A percentile compares a stretch with the other conserved stretches of the same genome.
Conservation (phyloP, 225 moss, liverwort and hornwort genomes). For the Physcomitrium patens region DNA sequence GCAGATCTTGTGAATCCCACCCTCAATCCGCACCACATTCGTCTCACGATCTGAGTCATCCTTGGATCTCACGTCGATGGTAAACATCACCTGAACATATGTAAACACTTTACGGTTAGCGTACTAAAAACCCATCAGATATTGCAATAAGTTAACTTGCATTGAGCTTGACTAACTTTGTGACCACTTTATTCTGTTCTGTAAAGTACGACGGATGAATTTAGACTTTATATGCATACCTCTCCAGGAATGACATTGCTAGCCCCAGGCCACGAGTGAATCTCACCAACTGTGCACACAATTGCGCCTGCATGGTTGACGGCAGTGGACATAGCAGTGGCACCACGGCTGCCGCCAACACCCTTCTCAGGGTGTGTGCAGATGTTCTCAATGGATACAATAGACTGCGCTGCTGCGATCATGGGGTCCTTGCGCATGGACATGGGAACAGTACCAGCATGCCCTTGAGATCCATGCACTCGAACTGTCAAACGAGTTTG, state of each 20-base stretch:
- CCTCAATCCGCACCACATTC: slow-evolving; percentile 65
- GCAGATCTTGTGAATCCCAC: slow-evolving; percentile 70
- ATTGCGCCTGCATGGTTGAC: slow-evolving; percentile 52
- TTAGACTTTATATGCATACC: slow-evolving; percentile 35
- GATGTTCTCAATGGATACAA: slow-evolving; percentile 80
- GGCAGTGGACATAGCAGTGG: slow-evolving; percentile 40
- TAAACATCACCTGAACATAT: slow-evolving; percentile 70
- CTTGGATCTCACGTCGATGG: slow-evolving; percentile 82
- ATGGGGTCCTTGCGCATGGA: slow-evolving; percentile 92
- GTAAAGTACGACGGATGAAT: too few relatives aligned
- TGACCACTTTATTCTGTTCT: too few relatives aligned
- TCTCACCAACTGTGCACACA: slow-evolving; percentile 96
- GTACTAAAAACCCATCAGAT: too few relatives aligned
- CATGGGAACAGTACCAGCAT: slow-evolving; percentile 99
- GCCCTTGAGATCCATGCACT: slow-evolving; percentile 83
- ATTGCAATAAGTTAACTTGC: too few relatives aligned
- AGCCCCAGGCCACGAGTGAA: slow-evolving; percentile 88
- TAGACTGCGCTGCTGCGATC: slow-evolving; percentile 87
- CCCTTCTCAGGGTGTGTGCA: slow-evolving; percentile 75
- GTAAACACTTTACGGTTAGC: not conserved
- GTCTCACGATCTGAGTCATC: slow-evolving; percentile 69
- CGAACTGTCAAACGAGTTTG: slow-evolving; percentile 87
- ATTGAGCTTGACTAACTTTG: too few relatives aligned
- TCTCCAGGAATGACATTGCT: slow-evolving; percentile 98
- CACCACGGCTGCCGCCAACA: slow-evolving; percentile 53